Evolutionary conservation across 2,329 filamentous ascomycete species (phyloP).

Genomic region (Aciculosporium take): DNA sequence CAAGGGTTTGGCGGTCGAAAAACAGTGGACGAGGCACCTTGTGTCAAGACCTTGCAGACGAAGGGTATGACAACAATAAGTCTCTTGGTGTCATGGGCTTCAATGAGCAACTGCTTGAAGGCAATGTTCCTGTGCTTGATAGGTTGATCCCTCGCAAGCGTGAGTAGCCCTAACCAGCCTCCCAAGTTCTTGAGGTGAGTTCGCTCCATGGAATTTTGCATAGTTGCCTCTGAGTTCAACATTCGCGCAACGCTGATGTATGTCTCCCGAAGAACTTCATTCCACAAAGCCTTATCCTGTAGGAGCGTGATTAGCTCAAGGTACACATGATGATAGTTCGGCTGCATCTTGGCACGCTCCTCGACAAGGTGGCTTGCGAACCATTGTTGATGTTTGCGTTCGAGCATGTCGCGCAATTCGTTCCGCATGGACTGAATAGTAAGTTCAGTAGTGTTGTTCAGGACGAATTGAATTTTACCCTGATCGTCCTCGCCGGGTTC

Average conservation of each 20-base stretch:
- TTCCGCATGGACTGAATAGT: slow-evolving; percentile 74
- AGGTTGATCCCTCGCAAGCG: slow-evolving; percentile 82
- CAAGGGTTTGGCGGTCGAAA: slow-evolving; percentile 94
- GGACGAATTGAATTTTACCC: slow-evolving; percentile 85
- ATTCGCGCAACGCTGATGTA: slow-evolving; percentile 75
- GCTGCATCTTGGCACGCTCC: slow-evolving; percentile 90
- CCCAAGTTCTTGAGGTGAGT: slow-evolving; percentile 86
- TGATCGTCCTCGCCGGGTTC: slow-evolving; percentile 76
- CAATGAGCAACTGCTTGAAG: slow-evolving; percentile 87
- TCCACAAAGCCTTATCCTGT: slow-evolving; percentile 64
- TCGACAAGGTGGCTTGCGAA: slow-evolving; percentile 92
- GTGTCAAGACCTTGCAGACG: slow-evolving; percentile 86
- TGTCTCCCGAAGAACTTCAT: slow-evolving; percentile 83
- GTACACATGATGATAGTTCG: slow-evolving; percentile 90
- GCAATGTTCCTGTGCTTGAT: slow-evolving; percentile 95
- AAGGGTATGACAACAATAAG: slow-evolving; percentile 90
- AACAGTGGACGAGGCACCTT: slow-evolving; percentile 71
- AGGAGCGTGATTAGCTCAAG: slow-evolving; percentile 78
- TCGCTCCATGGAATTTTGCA: slow-evolving; percentile 73
- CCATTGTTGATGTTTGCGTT: slow-evolving; percentile 81
- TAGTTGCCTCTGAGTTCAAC: slow-evolving; percentile 77
- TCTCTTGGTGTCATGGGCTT: slow-evolving; percentile 85
- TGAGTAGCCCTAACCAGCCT: slow-evolving; percentile 84
- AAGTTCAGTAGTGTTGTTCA: slow-evolving; percentile 90
- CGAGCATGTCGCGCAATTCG: slow-evolving; percentile 66